Base-by-base conservation (phyloP, 345 rosid species). In the Iberis pinnata region DNA sequence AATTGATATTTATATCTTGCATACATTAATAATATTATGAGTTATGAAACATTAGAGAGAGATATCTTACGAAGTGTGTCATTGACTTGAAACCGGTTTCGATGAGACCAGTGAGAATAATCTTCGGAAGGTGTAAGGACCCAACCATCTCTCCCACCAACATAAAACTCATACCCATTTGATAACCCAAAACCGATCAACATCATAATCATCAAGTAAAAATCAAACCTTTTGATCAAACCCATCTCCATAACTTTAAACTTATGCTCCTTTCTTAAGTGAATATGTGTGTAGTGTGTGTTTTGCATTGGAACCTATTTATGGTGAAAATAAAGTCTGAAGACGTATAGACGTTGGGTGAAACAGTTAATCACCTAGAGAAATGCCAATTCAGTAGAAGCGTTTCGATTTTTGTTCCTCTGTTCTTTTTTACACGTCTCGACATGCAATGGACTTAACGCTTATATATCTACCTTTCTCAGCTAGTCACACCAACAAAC, bases 101-200 rank as follows among this genome's bases (percentile, higher is more conserved):
- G 75, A n/a, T 72, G 83, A 40, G 95, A 84, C 95, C 97, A 84
- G 31, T 77, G 88, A 64, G 74, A 51, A 75, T 82, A 84, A 17
- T 60, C 67, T 73, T 89, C 94, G 7, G 73, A 61, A 38, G 97
- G 95, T 7, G 65, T 58, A 12, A 60, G 52, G 50, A 80, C 82
- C 97, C 97, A 89, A 5, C 97, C 97, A 66, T 79, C 70, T 64
- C 48, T 70, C 32, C 94, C 90, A 58, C 97, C 97, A 67, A 79
- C 97, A 10, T 18, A 20, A 58, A 78, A 89, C 47, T 70, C 67
- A 41, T 71, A 58, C 35, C 74, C 86, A 32, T 66, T 54, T 27
- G 80, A 64, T 25, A 47, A 60, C 32, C 22, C 80, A 63, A 29
- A 16, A 35, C 65, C 20, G 43, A 61, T 29, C 27, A 60, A n/a